Evolutionary conservation across 2,329 filamentous ascomycete genomes (phyloP), one percentile per base, ranked within the genome.

Genomic region (Trichoderma breve): DNA sequence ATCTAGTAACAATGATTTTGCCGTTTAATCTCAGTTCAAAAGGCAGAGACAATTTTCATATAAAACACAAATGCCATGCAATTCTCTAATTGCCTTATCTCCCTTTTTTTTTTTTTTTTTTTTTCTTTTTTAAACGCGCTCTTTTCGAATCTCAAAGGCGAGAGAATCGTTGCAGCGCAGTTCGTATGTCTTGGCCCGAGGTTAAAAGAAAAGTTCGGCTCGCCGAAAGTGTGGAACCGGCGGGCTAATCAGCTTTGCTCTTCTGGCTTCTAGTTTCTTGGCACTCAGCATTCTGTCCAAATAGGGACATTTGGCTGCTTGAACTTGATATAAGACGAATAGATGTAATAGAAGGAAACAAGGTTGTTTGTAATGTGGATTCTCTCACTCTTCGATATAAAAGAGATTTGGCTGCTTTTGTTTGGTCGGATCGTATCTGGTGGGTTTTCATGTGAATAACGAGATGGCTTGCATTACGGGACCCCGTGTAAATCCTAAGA

Each of bases 251-350:
- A 57, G 70, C 60, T 53, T 53, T 58, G 55, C 34, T 58, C 70
- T 7, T 68, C 64, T 57, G 43, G 26, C 66, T 57, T 32, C 57
- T 72, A 72, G 70, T 39, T 68, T 57, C 70, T 72, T 72, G 70
- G 70, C 70, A 68, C 62, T 68, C 61, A 34, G 55, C 66, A 18
- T 57, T 36, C 8, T 28, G 57, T 60, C 57, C 39, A 30, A 26
- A 36, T 61, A 15, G 21, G 66, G 64, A 34, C 26, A 34, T 63
- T 63, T 26, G 34, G 18, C 34, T 26, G 43, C 39, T 65, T 32
- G 12, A 21, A 9, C 32, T 15, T 26, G 43, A 53, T 51, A 18
- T 24, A 18, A 32, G 18, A 58, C 9, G 28, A n/a, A 58, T 18
- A 21, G 55, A 32, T 32, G 15, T 30, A 58, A 12, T 6, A 24